Conservation (phyloP, 441 rosid species). For the Biscutella laevigata region DNA sequence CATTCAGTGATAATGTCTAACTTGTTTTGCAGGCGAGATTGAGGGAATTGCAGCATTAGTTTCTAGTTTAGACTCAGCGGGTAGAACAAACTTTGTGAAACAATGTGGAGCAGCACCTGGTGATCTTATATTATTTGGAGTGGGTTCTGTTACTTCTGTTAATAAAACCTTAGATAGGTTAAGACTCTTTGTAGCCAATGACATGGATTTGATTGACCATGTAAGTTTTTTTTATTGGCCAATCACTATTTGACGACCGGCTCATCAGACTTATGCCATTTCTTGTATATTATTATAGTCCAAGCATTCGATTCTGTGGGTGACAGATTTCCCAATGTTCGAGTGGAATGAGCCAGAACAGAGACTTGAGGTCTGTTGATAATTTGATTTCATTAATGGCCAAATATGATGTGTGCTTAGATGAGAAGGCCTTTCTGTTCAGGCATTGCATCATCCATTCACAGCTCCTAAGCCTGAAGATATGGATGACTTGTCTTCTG, state of each 20-base stretch:
- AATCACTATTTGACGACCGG: background rate
- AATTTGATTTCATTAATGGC: slow-evolving; percentile 3
- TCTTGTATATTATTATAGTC: slow-evolving; percentile 42
- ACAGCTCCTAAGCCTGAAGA: slow-evolving; percentile 94
- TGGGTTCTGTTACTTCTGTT: slow-evolving; percentile 64
- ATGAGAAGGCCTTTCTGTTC: slow-evolving; percentile 14
- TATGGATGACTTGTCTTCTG: slow-evolving; percentile 69
- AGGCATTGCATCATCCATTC: slow-evolving; percentile 96
- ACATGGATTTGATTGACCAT: slow-evolving; percentile 62
- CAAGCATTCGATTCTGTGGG: slow-evolving; percentile 82
- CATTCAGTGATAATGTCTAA: slow-evolving; percentile 7
- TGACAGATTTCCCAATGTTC: slow-evolving; percentile 95
- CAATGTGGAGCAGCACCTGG: slow-evolving; percentile 67
- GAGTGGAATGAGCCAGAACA: slow-evolving; percentile 88
- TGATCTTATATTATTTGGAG: slow-evolving; percentile 85
- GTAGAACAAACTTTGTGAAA: slow-evolving; percentile 40
- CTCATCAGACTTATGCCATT: slow-evolving; percentile 12
- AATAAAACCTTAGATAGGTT: slow-evolving; percentile 71
- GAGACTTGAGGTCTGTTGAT: slow-evolving; percentile 69
- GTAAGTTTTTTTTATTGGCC: slow-evolving; percentile 38
- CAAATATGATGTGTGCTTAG: slow-evolving; percentile 8
- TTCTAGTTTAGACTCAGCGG: slow-evolving; percentile 49
- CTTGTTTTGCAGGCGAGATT: slow-evolving; percentile 40
- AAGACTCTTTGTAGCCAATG: slow-evolving; percentile 57
- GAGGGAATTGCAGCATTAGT: slow-evolving; percentile 80